Evolutionary conservation across 805 yeast genomes (phyloP), one percentile per base, ranked within the genome.

Genomic region (Starmera caribaea): DNA sequence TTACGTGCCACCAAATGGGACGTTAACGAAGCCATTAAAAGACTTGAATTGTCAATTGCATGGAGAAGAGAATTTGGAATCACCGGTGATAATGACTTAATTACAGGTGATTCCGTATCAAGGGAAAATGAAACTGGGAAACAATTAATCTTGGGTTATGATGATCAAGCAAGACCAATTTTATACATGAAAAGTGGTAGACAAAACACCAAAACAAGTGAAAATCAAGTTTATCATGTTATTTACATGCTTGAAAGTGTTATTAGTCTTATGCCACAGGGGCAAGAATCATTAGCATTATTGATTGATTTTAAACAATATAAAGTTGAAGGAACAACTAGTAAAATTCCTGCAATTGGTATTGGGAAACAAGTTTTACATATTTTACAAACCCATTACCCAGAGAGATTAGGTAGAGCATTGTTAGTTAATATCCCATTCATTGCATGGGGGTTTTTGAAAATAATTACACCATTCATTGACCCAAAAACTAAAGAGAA

Each of bases 381-480:
- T 59, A 92, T 92, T 57, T 68, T 92, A 51, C 99, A 92, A 63
- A 88, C 95, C 11, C 99, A 92, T 61, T 92, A 92, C 59, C 98
- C 98, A 4, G 99, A 92, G 59, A 75, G 99, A 53, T 69, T 92
- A 43, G 99, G 99, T 32, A 82, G 81, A 56, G 97, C 97, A 0
- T 69, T 89, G 36, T 69, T 92, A 39, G 83, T 92, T 39, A 88
- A 89, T 59, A 85, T 89, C 45, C 96, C 96, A 8, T 81, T 88
- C 71, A 62, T 86, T 39, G 96, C 86, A 8, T 82, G 94, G 82
- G 77, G 94, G 8, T 89, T 89, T 50, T 66, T 89, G 48, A 87
- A 82, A 62, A 65, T 89, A 48, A 87, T 88, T 45, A 82, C 81
- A 53, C 97, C 97, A 4, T 88, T 88, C 57, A 89, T 88, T 45